Evolutionary conservation across 768 basidiomycete genomes (phyloP).

Genomic region (Stropharia rugosoannulata): DNA sequence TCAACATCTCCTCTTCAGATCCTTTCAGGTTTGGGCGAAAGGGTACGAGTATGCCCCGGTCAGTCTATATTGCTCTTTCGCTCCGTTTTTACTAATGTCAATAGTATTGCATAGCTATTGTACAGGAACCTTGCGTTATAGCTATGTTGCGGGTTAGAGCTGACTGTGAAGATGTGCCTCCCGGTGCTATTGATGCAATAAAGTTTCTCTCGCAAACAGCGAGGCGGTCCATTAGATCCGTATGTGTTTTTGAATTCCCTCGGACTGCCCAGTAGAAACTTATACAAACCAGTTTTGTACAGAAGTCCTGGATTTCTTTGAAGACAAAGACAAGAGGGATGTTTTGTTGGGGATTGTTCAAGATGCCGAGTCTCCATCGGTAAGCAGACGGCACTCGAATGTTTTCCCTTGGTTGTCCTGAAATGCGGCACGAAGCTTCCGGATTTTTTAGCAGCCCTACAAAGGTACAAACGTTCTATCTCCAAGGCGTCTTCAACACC

Average conservation of each 20-base stretch:
- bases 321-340: constrained; percentile 32
- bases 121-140: constrained; percentile 73
- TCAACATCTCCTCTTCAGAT: constrained; percentile 42
- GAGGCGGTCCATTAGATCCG: constrained; percentile 58
- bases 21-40: constrained; percentile 33
- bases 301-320: neutral
- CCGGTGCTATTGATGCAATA: constrained; percentile 42
- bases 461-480: constrained; percentile 6
- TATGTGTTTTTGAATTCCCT: constrained; percentile 25
- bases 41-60: constrained; percentile 21
- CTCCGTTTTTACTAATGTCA: neutral
- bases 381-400: constrained; percentile 22
- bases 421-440: constrained; percentile 52
- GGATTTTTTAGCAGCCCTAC: constrained; percentile 48
- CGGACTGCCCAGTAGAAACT: too few species aligned
- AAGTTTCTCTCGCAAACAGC: constrained; percentile 40
- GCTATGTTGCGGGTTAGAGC: constrained; percentile 68
- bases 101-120: constrained; percentile 46
- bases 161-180: constrained; percentile 52
- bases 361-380: constrained; percentile 54
- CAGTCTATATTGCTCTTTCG: neutral
- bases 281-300: too few species aligned
- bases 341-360: constrained; percentile 46
- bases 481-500: constrained; percentile 10
- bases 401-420: neutral